Percentiles rank a stretch among this genome's conserved stretches.
Evolutionary conservation across 345 rosid genomes (phyloP).

Genomic region (Acer yangbiense): DNA sequence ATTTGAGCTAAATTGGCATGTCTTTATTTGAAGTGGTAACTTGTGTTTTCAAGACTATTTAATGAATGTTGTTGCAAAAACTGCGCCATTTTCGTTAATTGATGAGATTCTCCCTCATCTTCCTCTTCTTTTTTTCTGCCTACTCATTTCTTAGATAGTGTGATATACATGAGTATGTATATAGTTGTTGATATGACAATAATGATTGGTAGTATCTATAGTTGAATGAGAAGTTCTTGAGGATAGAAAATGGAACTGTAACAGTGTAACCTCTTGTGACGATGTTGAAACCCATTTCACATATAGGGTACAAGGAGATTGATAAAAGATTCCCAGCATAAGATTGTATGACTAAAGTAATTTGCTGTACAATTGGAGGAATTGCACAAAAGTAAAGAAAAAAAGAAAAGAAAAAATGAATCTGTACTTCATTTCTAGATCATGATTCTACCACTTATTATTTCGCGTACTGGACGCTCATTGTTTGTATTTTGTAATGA

Average conservation of each 20-base stretch:
- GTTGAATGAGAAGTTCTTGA: background rate
- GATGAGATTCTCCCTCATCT: background rate
- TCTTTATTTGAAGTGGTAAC: background rate
- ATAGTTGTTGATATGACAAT: background rate
- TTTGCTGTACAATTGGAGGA: background rate
- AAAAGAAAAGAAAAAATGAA: background rate
- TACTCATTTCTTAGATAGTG: background rate
- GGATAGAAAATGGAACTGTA: constrained; percentile 1
- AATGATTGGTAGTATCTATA: background rate
- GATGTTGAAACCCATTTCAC: background rate
- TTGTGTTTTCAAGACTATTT: background rate
- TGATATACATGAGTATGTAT: background rate
- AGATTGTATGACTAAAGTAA: background rate
- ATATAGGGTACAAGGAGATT: background rate
- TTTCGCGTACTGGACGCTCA: background rate
- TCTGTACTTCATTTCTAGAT: background rate
- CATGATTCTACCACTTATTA: background rate
- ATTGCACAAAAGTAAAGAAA: background rate
- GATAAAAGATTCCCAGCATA: background rate
- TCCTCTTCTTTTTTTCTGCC: background rate
- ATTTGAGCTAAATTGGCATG: background rate
- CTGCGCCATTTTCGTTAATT: too few relatives aligned
- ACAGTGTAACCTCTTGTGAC: background rate
- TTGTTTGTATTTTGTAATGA: background rate
- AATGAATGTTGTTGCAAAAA: background rate